phyloP scores from a whole-genome alignment of 202 grass and related monocot species.

The Zoysia matrella region DNA sequence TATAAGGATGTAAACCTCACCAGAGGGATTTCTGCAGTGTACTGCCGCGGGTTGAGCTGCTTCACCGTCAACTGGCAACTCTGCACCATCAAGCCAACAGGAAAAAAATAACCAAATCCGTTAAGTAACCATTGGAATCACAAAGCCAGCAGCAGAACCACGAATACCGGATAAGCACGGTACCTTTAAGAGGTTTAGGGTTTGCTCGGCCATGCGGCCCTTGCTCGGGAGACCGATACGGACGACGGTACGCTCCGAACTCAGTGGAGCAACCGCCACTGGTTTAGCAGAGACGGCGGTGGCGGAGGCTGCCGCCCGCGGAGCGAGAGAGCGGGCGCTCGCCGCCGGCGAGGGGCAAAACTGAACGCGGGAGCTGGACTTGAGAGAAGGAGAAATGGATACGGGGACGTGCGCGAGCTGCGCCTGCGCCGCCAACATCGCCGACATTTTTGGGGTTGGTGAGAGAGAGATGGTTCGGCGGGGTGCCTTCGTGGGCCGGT shows the following conservation, averaged over 20 bases:
- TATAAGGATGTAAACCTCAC: conserved; percentile 36
- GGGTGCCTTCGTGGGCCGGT: too few species aligned
- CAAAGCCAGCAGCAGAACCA: not conserved
- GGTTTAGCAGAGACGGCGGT: conserved; percentile 40
- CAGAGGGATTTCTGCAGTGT: conserved; percentile 89
- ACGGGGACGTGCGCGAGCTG: not conserved
- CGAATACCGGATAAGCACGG: not conserved
- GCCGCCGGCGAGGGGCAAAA: not conserved
- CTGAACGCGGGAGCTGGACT: conserved; percentile 1
- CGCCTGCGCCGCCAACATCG: conserved; percentile 32
- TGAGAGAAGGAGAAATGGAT: conserved; percentile 10
- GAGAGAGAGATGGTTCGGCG: not conserved
- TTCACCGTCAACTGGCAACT: conserved; percentile 85
- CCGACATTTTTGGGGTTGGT: conserved; percentile 37
- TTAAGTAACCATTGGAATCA: not conserved
- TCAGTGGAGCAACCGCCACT: not conserved
- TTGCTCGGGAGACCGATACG: conserved; percentile 93
- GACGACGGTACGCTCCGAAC: conserved; percentile 63
- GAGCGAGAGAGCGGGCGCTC: not conserved
- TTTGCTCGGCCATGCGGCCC: conserved; percentile 96
- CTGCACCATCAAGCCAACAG: conserved; percentile 47
- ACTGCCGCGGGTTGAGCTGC: conserved; percentile 90
- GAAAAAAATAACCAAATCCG: conserved; percentile 2
- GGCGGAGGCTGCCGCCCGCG: conserved; percentile 32
- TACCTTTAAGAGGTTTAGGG: conserved; percentile 92